Conservation (phyloP, 148 eudicot species). For the Chenopodium suecicum region DNA sequence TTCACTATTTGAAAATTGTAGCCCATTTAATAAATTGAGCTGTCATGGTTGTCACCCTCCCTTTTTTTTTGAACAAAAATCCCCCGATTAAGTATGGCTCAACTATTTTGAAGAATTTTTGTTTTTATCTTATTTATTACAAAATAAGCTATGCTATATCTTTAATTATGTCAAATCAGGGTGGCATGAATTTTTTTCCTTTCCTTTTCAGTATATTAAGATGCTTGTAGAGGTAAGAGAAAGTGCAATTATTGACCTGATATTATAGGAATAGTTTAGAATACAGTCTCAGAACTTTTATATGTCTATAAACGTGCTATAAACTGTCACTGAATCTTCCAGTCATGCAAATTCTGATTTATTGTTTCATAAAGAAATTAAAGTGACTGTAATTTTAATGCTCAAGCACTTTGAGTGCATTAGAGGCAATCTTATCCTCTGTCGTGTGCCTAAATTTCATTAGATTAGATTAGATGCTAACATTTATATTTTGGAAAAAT, state of each 20-base stretch:
- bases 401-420: not conserved
- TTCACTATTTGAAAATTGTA: not conserved
- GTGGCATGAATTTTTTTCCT: not conserved
- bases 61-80: no score
- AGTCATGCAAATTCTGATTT: not conserved
- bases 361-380: no score
- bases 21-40: not conserved
- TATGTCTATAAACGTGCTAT: no score
- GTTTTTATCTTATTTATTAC: not conserved
- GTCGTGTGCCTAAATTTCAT: no score
- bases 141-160: not conserved
- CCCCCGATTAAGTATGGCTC: not conserved
- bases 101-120: not conserved
- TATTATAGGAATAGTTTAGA: not conserved
- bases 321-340: not conserved
- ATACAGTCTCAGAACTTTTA: not conserved
- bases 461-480: no score
- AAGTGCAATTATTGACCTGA: not conserved
- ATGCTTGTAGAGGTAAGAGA: not conserved
- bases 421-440: not conserved
- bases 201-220: not conserved
- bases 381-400: no score
- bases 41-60: not conserved
- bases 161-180: not conserved
- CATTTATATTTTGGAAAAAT: no score